Conservation (phyloP, 495 filamentous ascomycete species). For the Hyaloscypha finlandica region DNA sequence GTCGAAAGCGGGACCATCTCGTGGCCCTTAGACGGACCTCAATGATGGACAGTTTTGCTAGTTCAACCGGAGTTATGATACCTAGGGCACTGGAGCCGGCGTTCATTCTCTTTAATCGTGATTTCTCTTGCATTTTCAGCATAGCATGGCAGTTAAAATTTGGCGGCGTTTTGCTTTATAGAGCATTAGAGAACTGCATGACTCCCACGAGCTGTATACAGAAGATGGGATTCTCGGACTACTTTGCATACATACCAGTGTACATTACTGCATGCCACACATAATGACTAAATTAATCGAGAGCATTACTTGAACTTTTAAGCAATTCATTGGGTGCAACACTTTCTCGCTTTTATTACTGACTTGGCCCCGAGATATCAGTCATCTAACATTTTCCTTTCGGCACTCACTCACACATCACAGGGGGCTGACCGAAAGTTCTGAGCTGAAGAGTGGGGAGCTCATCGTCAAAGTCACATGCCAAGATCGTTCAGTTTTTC, state of each 20-base stretch:
- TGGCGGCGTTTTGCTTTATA: not conserved
- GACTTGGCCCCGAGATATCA: no score
- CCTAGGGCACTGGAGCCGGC: not conserved
- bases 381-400: no score
- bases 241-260: not conserved
- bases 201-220: not conserved
- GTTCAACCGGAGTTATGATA: not conserved
- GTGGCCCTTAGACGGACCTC: not conserved
- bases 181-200: not conserved
- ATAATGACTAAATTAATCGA: not conserved
- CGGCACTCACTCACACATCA: no score
- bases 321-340: no score
- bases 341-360: not conserved
- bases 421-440: no score
- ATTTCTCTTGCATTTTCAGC: not conserved
- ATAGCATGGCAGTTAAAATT: not conserved
- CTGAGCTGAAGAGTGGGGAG: no score
- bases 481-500: no score
- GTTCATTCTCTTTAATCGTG: not conserved
- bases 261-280: not conserved
- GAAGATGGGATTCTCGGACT: not conserved
- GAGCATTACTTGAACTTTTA: not conserved
- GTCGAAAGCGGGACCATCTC: not conserved
- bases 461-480: no score
- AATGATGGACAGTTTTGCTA: not conserved